Percentiles rank a stretch among this genome's conserved stretches.
phyloP scores from a whole-genome alignment of 495 filamentous ascomycete species.

The Xylaria sp. region DNA sequence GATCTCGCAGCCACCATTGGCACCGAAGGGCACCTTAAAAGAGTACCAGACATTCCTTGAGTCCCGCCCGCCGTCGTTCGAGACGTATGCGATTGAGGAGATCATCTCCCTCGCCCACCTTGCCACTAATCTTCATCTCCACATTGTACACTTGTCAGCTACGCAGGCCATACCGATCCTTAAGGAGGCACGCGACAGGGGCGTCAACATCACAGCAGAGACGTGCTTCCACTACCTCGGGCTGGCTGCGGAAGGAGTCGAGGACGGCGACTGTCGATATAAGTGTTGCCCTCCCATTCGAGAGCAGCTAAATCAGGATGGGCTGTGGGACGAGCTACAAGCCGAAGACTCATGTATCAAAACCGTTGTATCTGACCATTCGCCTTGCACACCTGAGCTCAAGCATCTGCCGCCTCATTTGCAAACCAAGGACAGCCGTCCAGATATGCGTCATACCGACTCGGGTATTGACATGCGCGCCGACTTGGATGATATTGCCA shows the following conservation, averaged over 20 bases:
- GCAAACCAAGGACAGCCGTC: slow-evolving; percentile 41
- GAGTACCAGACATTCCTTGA: slow-evolving; percentile 90
- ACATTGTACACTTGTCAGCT: slow-evolving; percentile 95
- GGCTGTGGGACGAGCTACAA: slow-evolving; percentile 83
- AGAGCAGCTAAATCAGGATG: slow-evolving; percentile 80
- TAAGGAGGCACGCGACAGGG: slow-evolving; percentile 74
- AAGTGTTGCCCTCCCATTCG: slow-evolving; percentile 99
- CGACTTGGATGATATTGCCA: slow-evolving; percentile 12
- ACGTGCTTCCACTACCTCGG: slow-evolving; percentile 98
- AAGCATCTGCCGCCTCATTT: slow-evolving; percentile 82
- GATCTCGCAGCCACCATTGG: slow-evolving; percentile 72
- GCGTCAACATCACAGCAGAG: slow-evolving; percentile 92
- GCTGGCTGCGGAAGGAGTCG: slow-evolving; percentile 85
- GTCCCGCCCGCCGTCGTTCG: slow-evolving; percentile 87
- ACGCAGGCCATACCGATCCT: slow-evolving; percentile 92
- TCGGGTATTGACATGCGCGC: slow-evolving; percentile 56
- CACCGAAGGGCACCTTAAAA: slow-evolving; percentile 76
- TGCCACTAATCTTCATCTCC: slow-evolving; percentile 83
- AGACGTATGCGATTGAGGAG: slow-evolving; percentile 88
- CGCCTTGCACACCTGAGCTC: slow-evolving; percentile 91
- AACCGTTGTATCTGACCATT: slow-evolving; percentile 97
- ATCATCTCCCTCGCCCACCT: slow-evolving; percentile 81
- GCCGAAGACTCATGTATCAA: slow-evolving; percentile 79
- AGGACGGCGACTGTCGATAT: slow-evolving; percentile 90
- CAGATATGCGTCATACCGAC: slow-evolving; percentile 50